Base-by-base conservation (phyloP, 2,329 filamentous ascomycete species). In the Microsporum audouinii region DNA sequence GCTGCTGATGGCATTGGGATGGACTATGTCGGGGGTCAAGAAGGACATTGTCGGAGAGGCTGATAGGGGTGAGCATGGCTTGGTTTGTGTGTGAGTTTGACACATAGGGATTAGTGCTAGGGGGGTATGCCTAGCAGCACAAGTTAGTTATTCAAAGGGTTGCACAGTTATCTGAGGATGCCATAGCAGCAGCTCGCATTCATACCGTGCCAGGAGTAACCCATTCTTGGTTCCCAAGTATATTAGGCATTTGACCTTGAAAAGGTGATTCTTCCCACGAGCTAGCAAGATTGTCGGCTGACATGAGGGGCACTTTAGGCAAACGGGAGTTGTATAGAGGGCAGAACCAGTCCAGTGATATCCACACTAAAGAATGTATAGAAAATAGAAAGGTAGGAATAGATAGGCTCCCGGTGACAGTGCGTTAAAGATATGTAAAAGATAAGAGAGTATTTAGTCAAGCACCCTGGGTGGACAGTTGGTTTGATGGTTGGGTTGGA, bases 61-160 rank as follows among this genome's bases (percentile, higher is more conserved):
- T 75, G 65, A 75, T 70, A 36, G 75, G 73, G 2, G 74, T 76
- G 45, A 75, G 65, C 51, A 73, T 67, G 59, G 67, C 63, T 17
- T 64, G 60, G 43, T 70, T 61, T 61, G 68, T 68, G 51, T 70
- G 71, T 36, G 69, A 57, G 38, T 68, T 66, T n/a, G 70, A 67
- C 60, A 68, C 72, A 64, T 75, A 76, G 2, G 72, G 67, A 58
- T 71, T 65, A 51, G 63, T 65, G 36, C 68, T 60, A 17, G 65
- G 66, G 51, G 70, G 61, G 53, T 68, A 75, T 6, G 67, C 62
- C 63, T 63, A 58, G 2, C 17, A n/a, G 33, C 33, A n/a, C 14
- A 7, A 12, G 56, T 65, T 60, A 53, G 49, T 23, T 53, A 65
- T 57, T 51, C 5, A 27, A 49, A 33, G 29, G 29, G 8, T 3